Percentiles rank a stretch among this genome's conserved stretches.
Evolutionary conservation across 768 basidiomycete genomes (phyloP).

Genomic region (Strobilomyces confusus): DNA sequence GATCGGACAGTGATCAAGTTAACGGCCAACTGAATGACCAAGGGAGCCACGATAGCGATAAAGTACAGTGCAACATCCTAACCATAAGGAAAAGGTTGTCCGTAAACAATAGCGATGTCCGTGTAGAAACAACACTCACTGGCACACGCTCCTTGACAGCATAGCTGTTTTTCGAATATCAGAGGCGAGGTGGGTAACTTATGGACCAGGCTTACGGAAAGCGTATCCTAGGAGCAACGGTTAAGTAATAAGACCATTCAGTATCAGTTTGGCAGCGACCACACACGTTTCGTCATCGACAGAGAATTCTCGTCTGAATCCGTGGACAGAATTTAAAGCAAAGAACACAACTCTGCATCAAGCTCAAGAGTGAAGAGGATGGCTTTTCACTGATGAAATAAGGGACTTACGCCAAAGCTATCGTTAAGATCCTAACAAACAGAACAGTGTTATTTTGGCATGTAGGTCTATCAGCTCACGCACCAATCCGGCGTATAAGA

Average conservation of each 20-base stretch:
- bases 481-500: slow-evolving; percentile 81
- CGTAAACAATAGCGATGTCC: neutral
- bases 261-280: neutral
- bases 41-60: slow-evolving; percentile 60
- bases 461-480: slow-evolving; percentile 16
- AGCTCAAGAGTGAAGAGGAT: neutral
- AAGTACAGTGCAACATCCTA: slow-evolving; percentile 49
- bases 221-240: slow-evolving; percentile 14
- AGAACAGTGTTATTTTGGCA: neutral
- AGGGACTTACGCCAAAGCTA: slow-evolving; percentile 55
- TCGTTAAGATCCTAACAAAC: slow-evolving; percentile 57
- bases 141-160: slow-evolving; percentile 77
- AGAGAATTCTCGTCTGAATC: slow-evolving; percentile 77
- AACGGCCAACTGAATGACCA: slow-evolving; percentile 63
- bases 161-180: slow-evolving; percentile 40
- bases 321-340: slow-evolving; percentile 58
- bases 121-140: slow-evolving; percentile 36
- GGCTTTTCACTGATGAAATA: neutral
- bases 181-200: neutral
- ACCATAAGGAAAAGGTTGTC: neutral
- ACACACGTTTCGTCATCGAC: slow-evolving; percentile 67
- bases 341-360: slow-evolving; percentile 54
- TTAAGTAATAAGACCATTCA: slow-evolving; percentile 20
- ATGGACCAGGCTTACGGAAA: slow-evolving; percentile 20
- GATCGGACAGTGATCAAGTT: slow-evolving; percentile 72